These are phyloP conservation scores for Corinectria fuckeliana DNA, from an alignment of 2,329 filamentous ascomycete genomes.

Conservation along the genomic window DNA sequence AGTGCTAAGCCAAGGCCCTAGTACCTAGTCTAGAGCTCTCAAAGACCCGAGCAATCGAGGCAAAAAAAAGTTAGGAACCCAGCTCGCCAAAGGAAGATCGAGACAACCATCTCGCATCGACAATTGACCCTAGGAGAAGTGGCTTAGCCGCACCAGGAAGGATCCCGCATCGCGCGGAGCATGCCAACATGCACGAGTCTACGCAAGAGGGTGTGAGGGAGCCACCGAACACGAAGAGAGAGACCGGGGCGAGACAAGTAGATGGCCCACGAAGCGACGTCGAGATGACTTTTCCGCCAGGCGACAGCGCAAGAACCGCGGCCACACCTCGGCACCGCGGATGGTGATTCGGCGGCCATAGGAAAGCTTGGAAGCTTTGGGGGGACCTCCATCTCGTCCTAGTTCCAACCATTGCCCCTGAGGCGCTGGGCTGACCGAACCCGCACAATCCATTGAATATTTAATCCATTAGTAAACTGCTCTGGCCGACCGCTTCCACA, in stretches of 20 bases:
- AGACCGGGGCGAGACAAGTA: constrained; percentile 20
- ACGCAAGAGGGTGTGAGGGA: constrained; percentile 39
- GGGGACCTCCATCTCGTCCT: background rate
- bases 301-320: background rate
- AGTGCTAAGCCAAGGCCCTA: constrained; percentile 5
- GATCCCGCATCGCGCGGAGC: constrained; percentile 1
- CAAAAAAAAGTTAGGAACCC: too few relatives aligned
- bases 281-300: constrained; percentile 14
- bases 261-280: constrained; percentile 17
- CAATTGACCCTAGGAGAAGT: background rate
- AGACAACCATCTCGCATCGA: constrained; percentile 7
- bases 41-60: too few relatives aligned
- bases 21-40: too few relatives aligned
- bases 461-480: background rate
- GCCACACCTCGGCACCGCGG: background rate
- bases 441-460: background rate
- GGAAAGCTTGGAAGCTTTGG: background rate
- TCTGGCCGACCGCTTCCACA: constrained; percentile 4
- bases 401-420: background rate
- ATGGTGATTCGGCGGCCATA: constrained; percentile 8
- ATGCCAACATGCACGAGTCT: constrained; percentile 2
- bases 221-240: constrained; percentile 43
- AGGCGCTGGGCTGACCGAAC: background rate
- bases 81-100: background rate
- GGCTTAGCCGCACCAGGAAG: background rate